Conservation (phyloP, 345 rosid genomes). For the Zanthoxylum bungeanum region DNA sequence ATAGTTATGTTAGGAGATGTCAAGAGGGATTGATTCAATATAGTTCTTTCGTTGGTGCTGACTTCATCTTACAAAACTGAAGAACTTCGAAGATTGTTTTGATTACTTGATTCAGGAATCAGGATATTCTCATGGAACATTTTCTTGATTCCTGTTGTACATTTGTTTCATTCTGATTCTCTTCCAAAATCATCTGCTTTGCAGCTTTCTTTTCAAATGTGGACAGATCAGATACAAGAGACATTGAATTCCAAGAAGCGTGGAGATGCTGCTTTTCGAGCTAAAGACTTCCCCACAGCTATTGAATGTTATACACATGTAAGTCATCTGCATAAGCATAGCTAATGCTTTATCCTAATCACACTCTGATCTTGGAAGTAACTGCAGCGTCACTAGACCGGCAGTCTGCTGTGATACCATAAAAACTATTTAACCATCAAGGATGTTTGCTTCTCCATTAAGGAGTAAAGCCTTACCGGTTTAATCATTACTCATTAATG, state of each 20-base stretch:
- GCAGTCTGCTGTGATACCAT: neutral
- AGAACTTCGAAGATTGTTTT: neutral
- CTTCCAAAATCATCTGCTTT: constrained; percentile 4
- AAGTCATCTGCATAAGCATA: constrained; percentile 14
- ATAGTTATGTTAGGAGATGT: neutral
- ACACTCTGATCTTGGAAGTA: neutral
- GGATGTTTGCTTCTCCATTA: neutral
- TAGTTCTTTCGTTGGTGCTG: neutral
- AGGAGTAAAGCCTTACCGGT: neutral
- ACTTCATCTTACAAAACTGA: neutral
- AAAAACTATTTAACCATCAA: neutral
- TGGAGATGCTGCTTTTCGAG: constrained; percentile 64
- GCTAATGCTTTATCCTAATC: constrained; percentile 2
- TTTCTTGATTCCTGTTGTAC: neutral
- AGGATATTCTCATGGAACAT: neutral
- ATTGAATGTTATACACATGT: constrained; percentile 56
- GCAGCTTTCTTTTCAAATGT: constrained; percentile 77
- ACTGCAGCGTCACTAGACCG: neutral
- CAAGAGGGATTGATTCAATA: neutral
- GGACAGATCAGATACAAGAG: constrained; percentile 73
- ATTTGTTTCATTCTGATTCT: neutral
- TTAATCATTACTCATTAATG: neutral
- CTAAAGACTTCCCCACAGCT: constrained; percentile 52
- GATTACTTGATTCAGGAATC: neutral
- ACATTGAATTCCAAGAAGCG: constrained; percentile 58